Conservation (phyloP, 106 monocot species). For the Dactylorhiza incarnata region DNA sequence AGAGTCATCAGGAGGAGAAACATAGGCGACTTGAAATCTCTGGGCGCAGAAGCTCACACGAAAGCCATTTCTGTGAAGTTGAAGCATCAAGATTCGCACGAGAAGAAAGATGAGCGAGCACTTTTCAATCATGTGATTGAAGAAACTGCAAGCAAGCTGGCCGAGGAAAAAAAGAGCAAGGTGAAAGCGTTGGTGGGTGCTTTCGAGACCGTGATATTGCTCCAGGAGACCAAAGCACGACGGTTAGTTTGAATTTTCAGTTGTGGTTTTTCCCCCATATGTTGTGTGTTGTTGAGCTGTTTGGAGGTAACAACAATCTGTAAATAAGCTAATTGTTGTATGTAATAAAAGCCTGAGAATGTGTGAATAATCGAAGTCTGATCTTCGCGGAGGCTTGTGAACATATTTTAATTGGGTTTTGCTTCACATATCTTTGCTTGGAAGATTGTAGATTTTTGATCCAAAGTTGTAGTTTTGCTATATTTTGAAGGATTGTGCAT, state of each 20-base stretch:
- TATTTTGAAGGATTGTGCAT: too few species aligned
- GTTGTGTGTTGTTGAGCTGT: background rate
- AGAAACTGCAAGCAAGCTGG: constrained; percentile 86
- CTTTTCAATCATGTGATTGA: constrained; percentile 81
- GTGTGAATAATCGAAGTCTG: background rate
- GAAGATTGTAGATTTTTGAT: background rate
- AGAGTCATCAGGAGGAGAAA: constrained; percentile 28
- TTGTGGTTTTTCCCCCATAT: background rate
- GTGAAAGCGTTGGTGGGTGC: constrained; percentile 95
- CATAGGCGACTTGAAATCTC: background rate
- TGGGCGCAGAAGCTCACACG: background rate
- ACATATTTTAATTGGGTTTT: background rate
- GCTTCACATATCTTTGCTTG: background rate
- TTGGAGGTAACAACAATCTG: background rate
- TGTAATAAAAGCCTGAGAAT: background rate
- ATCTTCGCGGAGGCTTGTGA: background rate
- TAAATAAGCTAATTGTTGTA: background rate
- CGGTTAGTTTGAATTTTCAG: background rate
- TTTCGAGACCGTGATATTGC: constrained; percentile 91
- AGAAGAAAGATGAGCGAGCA: constrained; percentile 49
- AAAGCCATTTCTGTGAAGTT: constrained; percentile 35
- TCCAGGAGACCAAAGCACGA: constrained; percentile 43
- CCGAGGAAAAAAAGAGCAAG: constrained; percentile 79
- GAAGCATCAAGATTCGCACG: constrained; percentile 58
- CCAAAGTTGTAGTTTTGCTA: too few species aligned